Percentiles rank a stretch among this genome's conserved stretches.
phyloP scores from a whole-genome alignment of 176 grass and related monocot genomes.

The Poa annua region DNA sequence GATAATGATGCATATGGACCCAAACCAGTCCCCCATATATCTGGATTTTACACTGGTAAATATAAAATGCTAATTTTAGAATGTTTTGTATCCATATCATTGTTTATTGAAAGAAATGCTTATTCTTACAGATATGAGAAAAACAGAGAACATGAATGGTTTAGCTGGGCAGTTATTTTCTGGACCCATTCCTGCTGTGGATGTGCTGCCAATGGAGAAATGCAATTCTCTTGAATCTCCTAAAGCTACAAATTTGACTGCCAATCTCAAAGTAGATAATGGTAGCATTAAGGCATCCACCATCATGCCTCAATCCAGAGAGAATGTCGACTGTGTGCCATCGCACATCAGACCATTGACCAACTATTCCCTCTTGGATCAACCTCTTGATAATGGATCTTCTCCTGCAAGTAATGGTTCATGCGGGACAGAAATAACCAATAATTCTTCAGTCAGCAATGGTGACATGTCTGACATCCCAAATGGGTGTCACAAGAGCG shows the following conservation, averaged over 20 bases:
- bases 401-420: slow-evolving; percentile 44
- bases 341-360: slow-evolving; percentile 34
- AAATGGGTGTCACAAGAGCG: slow-evolving; percentile 46
- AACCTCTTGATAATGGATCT: slow-evolving; percentile 41
- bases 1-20: slow-evolving; percentile 50
- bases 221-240: slow-evolving; percentile 39
- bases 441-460: slow-evolving; percentile 50
- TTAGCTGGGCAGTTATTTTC: slow-evolving; percentile 41
- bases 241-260: slow-evolving; percentile 48
- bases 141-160: slow-evolving; percentile 44
- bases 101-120: slow-evolving; percentile 27
- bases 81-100: neutral
- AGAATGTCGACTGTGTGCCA: slow-evolving; percentile 17
- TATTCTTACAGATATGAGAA: slow-evolving; percentile 43
- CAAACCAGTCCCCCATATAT: slow-evolving; percentile 57
- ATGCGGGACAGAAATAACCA: slow-evolving; percentile 35
- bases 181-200: slow-evolving; percentile 34
- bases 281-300: slow-evolving; percentile 39
- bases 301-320: slow-evolving; percentile 1
- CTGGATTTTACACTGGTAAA: slow-evolving; percentile 72
- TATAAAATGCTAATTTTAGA: neutral
- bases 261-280: slow-evolving; percentile 33
- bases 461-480: slow-evolving; percentile 42
- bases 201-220: slow-evolving; percentile 47
- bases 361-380: slow-evolving; percentile 65